Evolutionary conservation across 441 rosid genomes (phyloP), one percentile per base, ranked within the genome.

Genomic region (Bocquillonia castaneifolia): DNA sequence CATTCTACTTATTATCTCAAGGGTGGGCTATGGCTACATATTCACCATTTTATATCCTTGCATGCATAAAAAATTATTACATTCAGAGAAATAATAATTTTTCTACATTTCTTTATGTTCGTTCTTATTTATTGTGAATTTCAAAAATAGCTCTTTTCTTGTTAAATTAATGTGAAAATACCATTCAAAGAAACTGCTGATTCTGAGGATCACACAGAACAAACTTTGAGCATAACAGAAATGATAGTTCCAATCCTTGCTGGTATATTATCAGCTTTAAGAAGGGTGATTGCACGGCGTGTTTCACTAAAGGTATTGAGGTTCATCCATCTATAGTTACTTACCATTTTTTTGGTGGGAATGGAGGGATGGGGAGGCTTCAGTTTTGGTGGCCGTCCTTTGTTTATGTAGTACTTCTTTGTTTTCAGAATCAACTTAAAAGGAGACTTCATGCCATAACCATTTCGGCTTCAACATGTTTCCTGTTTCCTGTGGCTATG

Each of bases 401-500:
- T 66, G 45, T 52, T 64, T 15, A 51, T 70, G 12, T 62, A 51
- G 45, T 31, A 40, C 25, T 51, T 66, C 32, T 65, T 72, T 81
- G 66, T 54, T 47, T 58, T 58, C 79, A 93, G 97, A 88, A 86
- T 81, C 97, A 87, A 82, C 87, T 85, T 57, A 93, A 88, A 81
- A 90, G 88, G 81, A 82, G 97, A 67, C 93, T 93, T 26, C 87
- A 93, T 82, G 96, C 95, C 15, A 82, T 89, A 77, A 91, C 90
- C 63, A 80, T 93, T 66, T 77, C 96, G 70, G 86, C 96, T 32
- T 92, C 97, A 53, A 84, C 99, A 18, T 91, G 96, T 73, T 88
- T 91, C 64, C 74, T 93, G 66, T 91, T 93, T 84, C 99, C 99
- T 28, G 86, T 86, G 61, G 99, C 97, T 67, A 93, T 93, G 96